These are phyloP conservation scores for Kwoniella sp. DNA, from an alignment of 768 basidiomycete species.

Conservation along the genomic window DNA sequence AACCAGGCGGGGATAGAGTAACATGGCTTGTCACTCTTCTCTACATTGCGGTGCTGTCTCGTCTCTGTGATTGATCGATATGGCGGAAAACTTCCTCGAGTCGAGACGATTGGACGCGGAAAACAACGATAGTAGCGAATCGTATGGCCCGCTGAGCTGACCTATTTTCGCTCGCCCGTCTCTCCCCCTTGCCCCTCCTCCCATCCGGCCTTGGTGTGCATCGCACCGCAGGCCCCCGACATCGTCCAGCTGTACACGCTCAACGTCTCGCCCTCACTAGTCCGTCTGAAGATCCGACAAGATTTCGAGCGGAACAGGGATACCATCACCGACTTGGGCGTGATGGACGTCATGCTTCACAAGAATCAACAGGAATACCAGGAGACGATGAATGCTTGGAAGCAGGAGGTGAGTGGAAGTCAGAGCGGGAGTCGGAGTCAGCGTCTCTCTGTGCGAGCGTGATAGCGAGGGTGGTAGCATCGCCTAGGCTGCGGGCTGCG, in stretches of 20 bases:
- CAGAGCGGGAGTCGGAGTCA: too few species aligned
- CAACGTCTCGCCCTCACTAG: slow-evolving; percentile 71
- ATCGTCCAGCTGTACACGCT: slow-evolving; percentile 80
- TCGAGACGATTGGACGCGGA: too few species aligned
- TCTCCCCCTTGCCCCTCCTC: too few species aligned
- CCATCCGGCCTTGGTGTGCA: too few species aligned
- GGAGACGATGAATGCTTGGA: slow-evolving; percentile 94
- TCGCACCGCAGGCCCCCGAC: slow-evolving; percentile 74
- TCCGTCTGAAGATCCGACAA: slow-evolving; percentile 80
- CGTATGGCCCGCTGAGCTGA: too few species aligned
- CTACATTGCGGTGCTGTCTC: too few species aligned
- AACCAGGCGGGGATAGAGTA: too few species aligned
- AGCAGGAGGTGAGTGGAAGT: slow-evolving; percentile 66
- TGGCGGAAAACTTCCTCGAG: too few species aligned
- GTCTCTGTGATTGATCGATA: too few species aligned
- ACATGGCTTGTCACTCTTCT: too few species aligned
- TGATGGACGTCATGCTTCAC: slow-evolving; percentile 81
- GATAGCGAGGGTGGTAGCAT: slow-evolving; percentile 1
- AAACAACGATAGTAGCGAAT: too few species aligned
- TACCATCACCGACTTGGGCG: slow-evolving; percentile 71
- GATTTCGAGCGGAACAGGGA: slow-evolving; percentile 83
- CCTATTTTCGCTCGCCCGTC: neutral
- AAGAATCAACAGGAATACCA: slow-evolving; percentile 87
- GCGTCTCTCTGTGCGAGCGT: neutral
- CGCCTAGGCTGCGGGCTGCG: too few species aligned